Percentiles rank a stretch among this genome's conserved stretches.
These are phyloP conservation scores for Hyaloperonospora arabidopsidis DNA, from an alignment of 352 stramenopile species.

Conservation along the genomic window DNA sequence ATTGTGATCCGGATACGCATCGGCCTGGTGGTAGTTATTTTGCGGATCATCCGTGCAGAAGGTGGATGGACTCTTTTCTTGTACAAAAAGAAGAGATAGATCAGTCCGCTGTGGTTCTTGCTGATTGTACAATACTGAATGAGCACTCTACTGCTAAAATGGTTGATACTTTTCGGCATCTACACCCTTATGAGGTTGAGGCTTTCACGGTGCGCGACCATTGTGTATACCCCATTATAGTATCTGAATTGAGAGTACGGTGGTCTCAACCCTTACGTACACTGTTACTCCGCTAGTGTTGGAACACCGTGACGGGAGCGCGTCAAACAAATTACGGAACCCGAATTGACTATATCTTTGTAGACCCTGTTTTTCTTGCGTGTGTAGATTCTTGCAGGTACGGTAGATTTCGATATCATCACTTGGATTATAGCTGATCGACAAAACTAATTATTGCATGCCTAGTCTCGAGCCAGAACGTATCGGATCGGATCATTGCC, in stretches of 20 bases:
- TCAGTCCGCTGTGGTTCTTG: neutral
- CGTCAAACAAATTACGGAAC: conserved; percentile 87
- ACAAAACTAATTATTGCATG: neutral
- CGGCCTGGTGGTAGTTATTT: conserved; percentile 33
- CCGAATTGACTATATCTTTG: conserved; percentile 88
- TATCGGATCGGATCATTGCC: conserved; percentile 73
- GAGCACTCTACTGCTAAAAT: conserved; percentile 20
- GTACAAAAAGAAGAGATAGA: conserved; percentile 9
- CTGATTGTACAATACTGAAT: neutral
- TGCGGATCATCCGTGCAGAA: conserved; percentile 53
- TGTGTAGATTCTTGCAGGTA: conserved; percentile 54
- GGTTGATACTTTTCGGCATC: conserved; percentile 73
- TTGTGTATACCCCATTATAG: neutral
- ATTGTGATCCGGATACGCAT: conserved; percentile 45
- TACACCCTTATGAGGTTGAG: conserved; percentile 60
- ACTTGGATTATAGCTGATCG: neutral
- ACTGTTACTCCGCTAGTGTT: conserved; percentile 66
- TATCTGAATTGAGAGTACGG: too few species aligned
- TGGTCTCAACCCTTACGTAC: too few species aligned
- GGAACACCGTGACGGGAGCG: conserved; percentile 77
- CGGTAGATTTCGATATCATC: neutral
- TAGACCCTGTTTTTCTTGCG: conserved; percentile 44
- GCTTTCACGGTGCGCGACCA: conserved; percentile 63
- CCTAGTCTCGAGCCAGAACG: conserved; percentile 45
- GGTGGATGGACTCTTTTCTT: conserved; percentile 58